Evolutionary conservation across 108 stramenopile genomes (phyloP).

Genomic region (Cyclotella kingstonii): DNA sequence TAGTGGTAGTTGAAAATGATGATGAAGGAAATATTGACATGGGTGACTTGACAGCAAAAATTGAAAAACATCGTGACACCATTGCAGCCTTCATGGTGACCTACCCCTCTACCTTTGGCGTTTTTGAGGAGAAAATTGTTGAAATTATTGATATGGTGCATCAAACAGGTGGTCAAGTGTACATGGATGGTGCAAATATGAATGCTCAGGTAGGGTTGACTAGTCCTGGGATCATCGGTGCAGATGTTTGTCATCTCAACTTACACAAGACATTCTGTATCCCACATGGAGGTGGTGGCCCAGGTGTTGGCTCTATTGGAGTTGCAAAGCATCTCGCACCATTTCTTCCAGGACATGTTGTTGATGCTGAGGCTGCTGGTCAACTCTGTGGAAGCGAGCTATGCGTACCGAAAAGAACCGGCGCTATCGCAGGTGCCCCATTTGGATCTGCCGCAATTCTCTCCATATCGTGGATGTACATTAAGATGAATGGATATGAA

Average conservation of each 20-base stretch:
- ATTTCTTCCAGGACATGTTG: slow-evolving; percentile 95
- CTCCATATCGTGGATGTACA: slow-evolving; percentile 99
- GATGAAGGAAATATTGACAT: slow-evolving; percentile 93
- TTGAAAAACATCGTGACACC: slow-evolving; percentile 86
- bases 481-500: slow-evolving; percentile 95
- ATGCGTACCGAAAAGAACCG: slow-evolving; percentile 74
- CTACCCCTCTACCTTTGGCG: slow-evolving; percentile 98
- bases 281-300: slow-evolving; percentile 99
- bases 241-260: slow-evolving; percentile 99
- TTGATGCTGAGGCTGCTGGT: slow-evolving; percentile 79
- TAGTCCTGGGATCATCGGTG: slow-evolving; percentile 95
- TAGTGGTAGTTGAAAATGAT: slow-evolving; percentile 95
- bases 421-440: slow-evolving; percentile 94
- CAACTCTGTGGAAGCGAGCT: slow-evolving; percentile 74
- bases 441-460: slow-evolving; percentile 98
- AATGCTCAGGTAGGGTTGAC: slow-evolving; percentile 98
- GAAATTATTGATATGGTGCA: slow-evolving; percentile 90
- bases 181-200: slow-evolving; percentile 99
- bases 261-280: slow-evolving; percentile 99
- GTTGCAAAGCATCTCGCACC: slow-evolving; percentile 95
- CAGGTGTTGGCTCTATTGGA: slow-evolving; percentile 97
- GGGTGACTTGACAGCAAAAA: slow-evolving; percentile 88
- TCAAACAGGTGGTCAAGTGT: slow-evolving; percentile 95
- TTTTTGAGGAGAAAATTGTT: slow-evolving; percentile 95
- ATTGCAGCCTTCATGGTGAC: slow-evolving; percentile 98